Evolutionary conservation across 2,329 filamentous ascomycete genomes (phyloP).

Genomic region (Trichoderma lentiforme): DNA sequence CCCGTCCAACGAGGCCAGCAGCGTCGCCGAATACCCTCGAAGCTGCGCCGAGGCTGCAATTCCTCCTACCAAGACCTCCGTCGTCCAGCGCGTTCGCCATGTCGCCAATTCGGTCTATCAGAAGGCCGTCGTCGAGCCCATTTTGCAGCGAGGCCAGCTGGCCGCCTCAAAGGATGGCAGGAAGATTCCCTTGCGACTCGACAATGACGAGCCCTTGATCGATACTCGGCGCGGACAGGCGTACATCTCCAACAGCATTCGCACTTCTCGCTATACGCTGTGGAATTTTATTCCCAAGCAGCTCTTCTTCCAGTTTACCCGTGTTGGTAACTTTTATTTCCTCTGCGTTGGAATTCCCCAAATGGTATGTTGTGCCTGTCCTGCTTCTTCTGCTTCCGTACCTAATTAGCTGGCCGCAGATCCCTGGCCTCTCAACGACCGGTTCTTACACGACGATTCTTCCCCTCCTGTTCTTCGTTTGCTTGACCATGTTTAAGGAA

Average conservation of each 20-base stretch:
- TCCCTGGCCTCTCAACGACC: conserved; percentile 72
- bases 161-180: conserved; percentile 69
- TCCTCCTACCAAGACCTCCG: neutral
- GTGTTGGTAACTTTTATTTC: conserved; percentile 85
- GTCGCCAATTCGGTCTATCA: conserved; percentile 32
- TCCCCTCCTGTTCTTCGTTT: conserved; percentile 71
- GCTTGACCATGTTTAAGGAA: conserved; percentile 79
- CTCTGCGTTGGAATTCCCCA: conserved; percentile 80
- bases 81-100: conserved; percentile 23
- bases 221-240: conserved; percentile 49
- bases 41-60: conserved; percentile 4
- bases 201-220: conserved; percentile 39
- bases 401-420: conserved; percentile 45
- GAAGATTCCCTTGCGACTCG: conserved; percentile 42
- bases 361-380: conserved; percentile 42
- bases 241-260: conserved; percentile 62
- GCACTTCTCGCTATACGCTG: conserved; percentile 77
- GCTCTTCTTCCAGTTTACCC: conserved; percentile 79
- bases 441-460: conserved; percentile 72
- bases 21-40: conserved; percentile 3
- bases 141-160: conserved; percentile 64
- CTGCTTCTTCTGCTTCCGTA: neutral
- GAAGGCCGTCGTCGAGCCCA: conserved; percentile 42
- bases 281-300: conserved; percentile 86
- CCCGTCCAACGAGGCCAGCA: neutral